These are phyloP conservation scores for Helianthus tuberosus DNA, from an alignment of 129 eudicot species.

Conservation along the genomic window DNA sequence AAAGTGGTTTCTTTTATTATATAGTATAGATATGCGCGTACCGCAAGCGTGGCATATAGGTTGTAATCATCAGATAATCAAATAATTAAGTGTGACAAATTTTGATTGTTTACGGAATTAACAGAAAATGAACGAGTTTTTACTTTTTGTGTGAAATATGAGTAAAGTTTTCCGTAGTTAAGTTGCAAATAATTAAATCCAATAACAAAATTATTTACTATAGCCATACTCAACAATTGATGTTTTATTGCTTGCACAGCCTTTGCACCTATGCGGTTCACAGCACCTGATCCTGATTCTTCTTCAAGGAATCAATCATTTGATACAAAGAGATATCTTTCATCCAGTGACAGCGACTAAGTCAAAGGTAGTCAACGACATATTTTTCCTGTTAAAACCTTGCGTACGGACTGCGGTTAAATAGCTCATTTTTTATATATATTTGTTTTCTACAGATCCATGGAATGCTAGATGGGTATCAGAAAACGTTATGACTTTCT, in stretches of 20 bases:
- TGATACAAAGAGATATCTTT: conserved; percentile 57
- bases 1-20: no score
- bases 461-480: conserved; percentile 8
- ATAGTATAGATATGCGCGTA: no score
- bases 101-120: background rate
- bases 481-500: conserved; percentile 1
- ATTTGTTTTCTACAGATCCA: conserved; percentile 5
- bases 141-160: background rate
- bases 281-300: conserved; percentile 38
- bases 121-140: background rate
- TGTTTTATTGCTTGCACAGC: conserved; percentile 52
- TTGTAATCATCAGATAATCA: background rate
- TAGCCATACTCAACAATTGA: conserved; percentile 7
- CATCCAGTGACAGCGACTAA: conserved; percentile 62
- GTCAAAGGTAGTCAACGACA: conserved; percentile 8
- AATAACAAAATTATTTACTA: background rate
- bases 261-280: conserved; percentile 67
- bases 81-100: background rate
- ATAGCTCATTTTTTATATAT: background rate
- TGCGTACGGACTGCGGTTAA: background rate
- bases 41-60: no score
- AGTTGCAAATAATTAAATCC: background rate
- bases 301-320: conserved; percentile 56
- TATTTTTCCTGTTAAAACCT: background rate
- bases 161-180: background rate